Percentiles rank a stretch among this genome's conserved stretches.
phyloP scores from a whole-genome alignment of 805 yeast species.

The Limtongozyma cylindracea region DNA sequence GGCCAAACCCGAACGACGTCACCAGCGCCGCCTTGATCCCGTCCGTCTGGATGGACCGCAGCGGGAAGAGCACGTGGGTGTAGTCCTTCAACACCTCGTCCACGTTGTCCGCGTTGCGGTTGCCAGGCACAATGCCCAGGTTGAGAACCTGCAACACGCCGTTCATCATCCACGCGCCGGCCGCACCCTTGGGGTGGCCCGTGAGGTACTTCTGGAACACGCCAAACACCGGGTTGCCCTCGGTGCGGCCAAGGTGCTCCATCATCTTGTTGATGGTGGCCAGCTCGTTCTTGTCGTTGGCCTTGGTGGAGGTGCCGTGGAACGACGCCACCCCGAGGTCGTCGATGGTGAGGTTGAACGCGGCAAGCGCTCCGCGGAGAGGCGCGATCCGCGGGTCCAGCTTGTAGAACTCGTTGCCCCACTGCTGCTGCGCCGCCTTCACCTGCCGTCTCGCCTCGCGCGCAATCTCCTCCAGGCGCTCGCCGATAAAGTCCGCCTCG shows the following conservation, averaged over 20 bases:
- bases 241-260: slow-evolving; percentile 83
- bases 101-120: slow-evolving; percentile 93
- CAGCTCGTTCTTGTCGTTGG: slow-evolving; percentile 96
- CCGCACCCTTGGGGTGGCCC: slow-evolving; percentile 99
- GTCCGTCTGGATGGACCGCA: slow-evolving; percentile 79
- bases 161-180: slow-evolving; percentile 99
- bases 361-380: slow-evolving; percentile 87
- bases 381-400: slow-evolving; percentile 91
- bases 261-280: slow-evolving; percentile 81
- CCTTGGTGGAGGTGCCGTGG: slow-evolving; percentile 98
- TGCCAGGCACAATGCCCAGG: slow-evolving; percentile 92
- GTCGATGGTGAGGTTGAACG: slow-evolving; percentile 80
- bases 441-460: slow-evolving; percentile 71
- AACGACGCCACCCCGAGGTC: slow-evolving; percentile 92
- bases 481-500: slow-evolving; percentile 28
- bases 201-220: slow-evolving; percentile 97
- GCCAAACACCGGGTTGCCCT: slow-evolving; percentile 95
- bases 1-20: slow-evolving; percentile 98
- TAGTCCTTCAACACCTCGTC: slow-evolving; percentile 63
- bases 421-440: slow-evolving; percentile 70
- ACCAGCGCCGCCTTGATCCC: slow-evolving; percentile 94
- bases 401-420: slow-evolving; percentile 89
- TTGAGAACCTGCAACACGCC: slow-evolving; percentile 89
- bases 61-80: slow-evolving; percentile 83
- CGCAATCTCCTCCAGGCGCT: slow-evolving; percentile 70